Evolutionary conservation across 1,284 basidiomycete species (phyloP), one percentile per base, ranked within the genome.

Genomic region (Leccinum pachyderme): DNA sequence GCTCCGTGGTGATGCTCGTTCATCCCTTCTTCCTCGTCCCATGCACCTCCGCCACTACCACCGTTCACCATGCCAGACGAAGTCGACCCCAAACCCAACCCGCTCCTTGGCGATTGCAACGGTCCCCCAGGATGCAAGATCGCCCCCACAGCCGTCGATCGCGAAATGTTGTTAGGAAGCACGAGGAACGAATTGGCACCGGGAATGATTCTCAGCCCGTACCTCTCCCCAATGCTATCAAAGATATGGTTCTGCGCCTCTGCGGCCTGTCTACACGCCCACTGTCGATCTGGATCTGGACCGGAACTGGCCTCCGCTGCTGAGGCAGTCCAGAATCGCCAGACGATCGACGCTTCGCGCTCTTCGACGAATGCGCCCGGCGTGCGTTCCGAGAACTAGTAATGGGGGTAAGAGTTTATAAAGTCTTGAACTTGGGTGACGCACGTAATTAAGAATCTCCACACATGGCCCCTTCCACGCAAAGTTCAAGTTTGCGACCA

Each of bases 231-330:
- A 28, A 91, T 80, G 63, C 86, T 87, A 69, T 91, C 91, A 68
- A 90, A 93, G 60, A 95, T 91, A 67, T 94, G 88, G 70, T 94
- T 94, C 71, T 94, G 91, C 25, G 91, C 91, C 69, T 94, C 93
- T 0, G 90, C 89, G 2, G 92, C 91, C 69, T 94, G 91, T 25
- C 92, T 76, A 28, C 86, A 80, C 0, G 91, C 91, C 91, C 91
- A 93, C 59, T 82, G 82, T 8, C 83, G 78, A 62, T 87, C 85
- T 1, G 80, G 71, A 35, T 77, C 35, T n/a, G 35, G 35, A 3
- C 35, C 15, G 18, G 39, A 22, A 13, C 12, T 4, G 9, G 22
- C 74, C 3, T 68, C 61, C 18, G 76, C 72, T 3, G 75, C 71
- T 15, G 72, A 63, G 4, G 79, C 82, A 3, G 81, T 84, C 83